Conservation (phyloP, 441 rosid species). For the Euphorbia schlechtendalii region DNA sequence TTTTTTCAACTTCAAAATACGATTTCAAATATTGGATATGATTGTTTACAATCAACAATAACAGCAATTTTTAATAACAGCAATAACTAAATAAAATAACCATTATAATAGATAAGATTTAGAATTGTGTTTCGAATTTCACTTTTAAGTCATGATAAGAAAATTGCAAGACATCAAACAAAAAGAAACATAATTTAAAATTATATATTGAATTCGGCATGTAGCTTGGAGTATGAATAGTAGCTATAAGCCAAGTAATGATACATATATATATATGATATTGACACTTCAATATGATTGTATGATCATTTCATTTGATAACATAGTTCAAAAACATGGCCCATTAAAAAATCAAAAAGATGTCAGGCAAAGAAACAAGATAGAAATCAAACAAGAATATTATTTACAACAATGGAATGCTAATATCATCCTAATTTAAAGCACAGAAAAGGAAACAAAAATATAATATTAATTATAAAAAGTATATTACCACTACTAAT, state of each 20-base stretch:
- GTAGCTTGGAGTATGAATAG: not conserved
- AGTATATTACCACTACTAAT: not conserved
- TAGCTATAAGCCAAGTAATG: not conserved
- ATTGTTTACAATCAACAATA: too few relatives aligned
- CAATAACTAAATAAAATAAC: too few relatives aligned
- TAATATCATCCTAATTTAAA: not conserved
- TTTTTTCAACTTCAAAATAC: too few relatives aligned
- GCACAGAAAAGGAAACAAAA: not conserved
- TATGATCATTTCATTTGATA: not conserved
- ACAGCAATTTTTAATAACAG: too few relatives aligned
- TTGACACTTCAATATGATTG: slow-evolving; percentile 11
- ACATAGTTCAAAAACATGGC: not conserved
- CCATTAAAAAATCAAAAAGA: slow-evolving; percentile 1
- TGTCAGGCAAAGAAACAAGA: slow-evolving; percentile 6
- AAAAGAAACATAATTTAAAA: not conserved
- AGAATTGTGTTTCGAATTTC: not conserved
- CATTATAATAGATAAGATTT: too few relatives aligned
- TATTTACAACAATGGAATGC: not conserved
- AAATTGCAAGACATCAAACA: not conserved
- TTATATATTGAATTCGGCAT: not conserved
- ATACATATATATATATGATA: not conserved
- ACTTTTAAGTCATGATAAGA: too few relatives aligned
- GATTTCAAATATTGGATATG: too few relatives aligned
- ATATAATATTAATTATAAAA: not conserved
- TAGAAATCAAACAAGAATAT: not conserved